phyloP scores from a whole-genome alignment of 768 basidiomycete species.

The Podaxis sp. region DNA sequence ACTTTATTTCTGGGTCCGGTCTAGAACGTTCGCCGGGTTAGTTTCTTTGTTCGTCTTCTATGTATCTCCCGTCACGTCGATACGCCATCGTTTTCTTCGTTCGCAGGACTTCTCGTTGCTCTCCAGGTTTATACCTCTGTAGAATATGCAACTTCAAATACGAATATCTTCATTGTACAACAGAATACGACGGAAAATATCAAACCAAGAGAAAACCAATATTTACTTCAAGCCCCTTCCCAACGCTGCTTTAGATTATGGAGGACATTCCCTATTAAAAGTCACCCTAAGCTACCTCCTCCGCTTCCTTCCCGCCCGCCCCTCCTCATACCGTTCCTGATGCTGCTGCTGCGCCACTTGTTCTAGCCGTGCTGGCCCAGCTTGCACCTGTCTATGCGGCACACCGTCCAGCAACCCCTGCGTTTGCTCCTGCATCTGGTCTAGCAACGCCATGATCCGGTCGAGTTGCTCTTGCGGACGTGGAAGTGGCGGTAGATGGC shows the following conservation, averaged over 20 bases:
- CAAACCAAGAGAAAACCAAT: background rate
- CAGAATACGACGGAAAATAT: background rate
- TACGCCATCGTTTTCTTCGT: background rate
- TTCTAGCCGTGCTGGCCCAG: too few species aligned
- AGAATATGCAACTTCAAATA: background rate
- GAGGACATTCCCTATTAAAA: too few species aligned
- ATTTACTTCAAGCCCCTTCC: background rate
- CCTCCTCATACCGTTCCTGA: too few species aligned
- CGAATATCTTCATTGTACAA: background rate
- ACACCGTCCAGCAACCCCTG: too few species aligned
- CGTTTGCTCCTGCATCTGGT: background rate
- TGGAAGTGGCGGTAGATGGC: background rate
- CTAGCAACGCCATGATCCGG: background rate
- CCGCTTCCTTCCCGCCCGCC: too few species aligned
- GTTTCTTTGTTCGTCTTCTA: background rate
- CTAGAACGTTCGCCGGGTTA: background rate
- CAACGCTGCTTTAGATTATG: background rate
- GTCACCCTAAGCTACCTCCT: too few species aligned
- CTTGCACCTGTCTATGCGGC: too few species aligned
- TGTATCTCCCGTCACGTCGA: background rate
- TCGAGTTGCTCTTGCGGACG: too few species aligned
- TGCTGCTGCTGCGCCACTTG: too few species aligned
- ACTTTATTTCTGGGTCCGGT: conserved; percentile 9
- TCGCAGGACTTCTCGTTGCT: too few species aligned
- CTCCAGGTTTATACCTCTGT: background rate